Evolutionary conservation across 805 yeast genomes (phyloP).

Genomic region (Candida xiaguanensis): DNA sequence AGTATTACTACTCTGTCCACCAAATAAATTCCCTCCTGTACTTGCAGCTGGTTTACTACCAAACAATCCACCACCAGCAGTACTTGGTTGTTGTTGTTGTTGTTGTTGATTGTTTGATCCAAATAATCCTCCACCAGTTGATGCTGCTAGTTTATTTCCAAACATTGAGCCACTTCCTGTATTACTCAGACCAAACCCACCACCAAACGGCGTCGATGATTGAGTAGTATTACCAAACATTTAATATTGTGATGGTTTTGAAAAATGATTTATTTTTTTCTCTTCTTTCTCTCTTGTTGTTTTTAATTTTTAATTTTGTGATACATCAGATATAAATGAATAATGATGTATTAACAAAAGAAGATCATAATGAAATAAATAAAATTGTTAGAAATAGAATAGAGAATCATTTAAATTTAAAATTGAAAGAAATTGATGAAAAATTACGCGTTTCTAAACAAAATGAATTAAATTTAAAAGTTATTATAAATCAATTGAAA

Average conservation of each 20-base stretch:
- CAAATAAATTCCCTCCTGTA: too few species aligned
- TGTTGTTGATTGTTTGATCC: conserved; percentile 2
- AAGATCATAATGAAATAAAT: background rate
- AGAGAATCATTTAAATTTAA: background rate
- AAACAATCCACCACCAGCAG: conserved; percentile 8
- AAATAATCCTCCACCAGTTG: conserved; percentile 10
- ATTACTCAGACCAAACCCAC: conserved; percentile 23
- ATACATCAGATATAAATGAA: background rate
- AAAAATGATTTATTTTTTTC: conserved; percentile 1
- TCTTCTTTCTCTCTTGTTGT: conserved; percentile 1
- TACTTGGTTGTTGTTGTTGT: conserved; percentile 5
- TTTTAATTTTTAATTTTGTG: background rate
- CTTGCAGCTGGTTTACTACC: conserved; percentile 12
- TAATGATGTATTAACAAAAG: background rate
- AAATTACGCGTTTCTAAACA: background rate
- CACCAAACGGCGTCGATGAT: conserved; percentile 11
- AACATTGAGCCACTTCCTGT: conserved; percentile 11
- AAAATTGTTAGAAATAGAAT: background rate
- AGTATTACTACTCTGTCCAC: too few species aligned
- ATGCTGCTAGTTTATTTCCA: conserved; percentile 14
- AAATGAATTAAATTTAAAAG: background rate
- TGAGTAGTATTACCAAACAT: conserved; percentile 2
- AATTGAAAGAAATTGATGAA: background rate
- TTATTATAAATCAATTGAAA: background rate
- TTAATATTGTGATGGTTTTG: conserved; percentile 1